phyloP scores from a whole-genome alignment of 495 filamentous ascomycete species.

The Aspergillus sclerotioniger region DNA sequence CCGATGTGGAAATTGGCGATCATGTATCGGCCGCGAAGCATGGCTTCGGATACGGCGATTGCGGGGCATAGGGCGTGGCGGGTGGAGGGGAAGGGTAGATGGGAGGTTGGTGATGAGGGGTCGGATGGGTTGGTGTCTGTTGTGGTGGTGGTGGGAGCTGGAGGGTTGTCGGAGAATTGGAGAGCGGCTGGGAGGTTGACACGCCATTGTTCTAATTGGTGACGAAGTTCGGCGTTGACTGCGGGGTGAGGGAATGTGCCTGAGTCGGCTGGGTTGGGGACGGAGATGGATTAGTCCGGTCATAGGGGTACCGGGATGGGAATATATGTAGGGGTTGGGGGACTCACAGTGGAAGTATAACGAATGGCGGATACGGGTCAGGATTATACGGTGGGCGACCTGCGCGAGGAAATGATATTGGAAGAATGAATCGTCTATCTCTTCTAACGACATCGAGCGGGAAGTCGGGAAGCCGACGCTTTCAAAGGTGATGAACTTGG shows the following conservation, averaged over 20 bases:
- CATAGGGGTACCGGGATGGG: not conserved
- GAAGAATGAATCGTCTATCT: conserved; percentile 47
- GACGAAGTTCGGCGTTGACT: conserved; percentile 43
- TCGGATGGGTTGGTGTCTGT: conserved; percentile 22
- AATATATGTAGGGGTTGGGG: no score
- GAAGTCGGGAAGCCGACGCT: conserved; percentile 33
- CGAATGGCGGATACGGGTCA: conserved; percentile 48
- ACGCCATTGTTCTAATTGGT: conserved; percentile 50
- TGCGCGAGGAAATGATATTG: conserved; percentile 52
- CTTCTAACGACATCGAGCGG: conserved; percentile 29
- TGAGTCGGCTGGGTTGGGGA: conserved; percentile 34
- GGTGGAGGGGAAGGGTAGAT: conserved; percentile 13
- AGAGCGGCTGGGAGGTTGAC: conserved; percentile 42
- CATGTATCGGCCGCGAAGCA: conserved; percentile 44
- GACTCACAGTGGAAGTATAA: conserved; percentile 47
- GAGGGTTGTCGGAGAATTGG: conserved; percentile 34
- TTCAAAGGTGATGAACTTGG: conserved; percentile 48
- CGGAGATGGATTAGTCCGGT: not conserved
- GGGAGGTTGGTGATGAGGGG: conserved; percentile 16
- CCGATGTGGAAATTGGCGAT: conserved; percentile 51
- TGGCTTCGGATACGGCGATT: conserved; percentile 44
- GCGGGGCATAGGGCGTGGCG: conserved; percentile 37
- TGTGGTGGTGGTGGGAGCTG: conserved; percentile 18
- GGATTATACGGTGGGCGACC: conserved; percentile 49
- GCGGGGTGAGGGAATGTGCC: conserved; percentile 46